Base-by-base conservation (phyloP, 768 basidiomycete species). In the Mycena galericulata region DNA sequence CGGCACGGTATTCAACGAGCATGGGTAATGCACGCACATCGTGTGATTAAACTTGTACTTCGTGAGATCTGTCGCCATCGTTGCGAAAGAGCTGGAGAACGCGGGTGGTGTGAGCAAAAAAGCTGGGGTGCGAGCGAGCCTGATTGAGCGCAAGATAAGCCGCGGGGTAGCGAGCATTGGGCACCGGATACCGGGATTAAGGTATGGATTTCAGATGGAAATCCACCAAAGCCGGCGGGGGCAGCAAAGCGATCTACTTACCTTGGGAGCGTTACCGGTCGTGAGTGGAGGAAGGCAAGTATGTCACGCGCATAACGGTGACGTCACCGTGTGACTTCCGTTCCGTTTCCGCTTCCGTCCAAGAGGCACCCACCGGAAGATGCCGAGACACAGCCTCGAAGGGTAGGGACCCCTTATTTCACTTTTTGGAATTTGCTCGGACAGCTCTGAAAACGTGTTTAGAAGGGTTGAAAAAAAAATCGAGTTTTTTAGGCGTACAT, bases 31-130 rank as follows among this genome's bases (percentile, higher is more conserved):
- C 20, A 54, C 68, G 43, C 27, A 65, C 69, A 70, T 70, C 11
- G 69, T 62, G 54, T 70, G 69, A 26, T 70, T 70, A 18, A 70
- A 62, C 55, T 70, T 70, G 69, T 70, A 70, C n/a, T 57, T 66
- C 24, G 10, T 58, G 22, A 40, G 22, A 47, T 70, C 69, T 0
- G 69, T 70, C 3, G 65, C 65, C 69, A 70, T 70, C 38, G 49
- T 67, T 26, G 68, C 60, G 30, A 62, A 56, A 58, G 43, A 38
- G 11, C 24, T 17, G 29, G 17, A 11, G 51, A 55, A 49, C 55
- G 47, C n/a, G 9, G 34, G 2, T 7, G 38, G 17, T 43, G 50
- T 65, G 14, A 26, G 40, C 18, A 34, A 18, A 15, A 57, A 45
- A 50, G 12, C 34, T 24, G 38, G 22, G 3, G 24, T 49, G 32